These are phyloP conservation scores for Pittosporum tobira DNA, from an alignment of 129 eudicot genomes.

Conservation along the genomic window DNA sequence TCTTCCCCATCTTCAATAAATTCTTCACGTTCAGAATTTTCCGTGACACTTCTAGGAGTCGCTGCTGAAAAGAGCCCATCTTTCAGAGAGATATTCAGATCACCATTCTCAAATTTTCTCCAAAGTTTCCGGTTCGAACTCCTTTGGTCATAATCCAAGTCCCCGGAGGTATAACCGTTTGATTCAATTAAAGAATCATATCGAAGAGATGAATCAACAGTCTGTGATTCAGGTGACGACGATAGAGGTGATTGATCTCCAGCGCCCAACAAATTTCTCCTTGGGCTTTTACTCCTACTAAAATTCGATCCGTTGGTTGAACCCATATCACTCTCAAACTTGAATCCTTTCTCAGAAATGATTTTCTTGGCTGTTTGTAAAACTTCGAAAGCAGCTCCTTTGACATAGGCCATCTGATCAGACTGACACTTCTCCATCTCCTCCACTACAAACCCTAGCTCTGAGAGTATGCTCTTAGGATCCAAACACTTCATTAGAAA, in stretches of 20 bases:
- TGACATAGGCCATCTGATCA: conserved; percentile 81
- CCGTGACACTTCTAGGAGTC: conserved; percentile 27
- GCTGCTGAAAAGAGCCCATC: conserved; percentile 46
- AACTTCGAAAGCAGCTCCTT: conserved; percentile 83
- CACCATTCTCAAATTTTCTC: conserved; percentile 42
- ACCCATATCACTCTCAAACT: conserved; percentile 22
- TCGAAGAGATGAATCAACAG: conserved; percentile 50
- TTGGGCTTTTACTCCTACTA: conserved; percentile 24
- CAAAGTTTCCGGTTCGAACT: conserved; percentile 61
- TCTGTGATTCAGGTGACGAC: conserved; percentile 70
- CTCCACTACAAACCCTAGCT: conserved; percentile 50
- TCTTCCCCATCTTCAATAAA: conserved; percentile 23
- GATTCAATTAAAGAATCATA: conserved; percentile 40
- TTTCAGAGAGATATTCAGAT: conserved; percentile 46
- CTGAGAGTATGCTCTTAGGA: conserved; percentile 61
- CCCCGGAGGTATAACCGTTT: conserved; percentile 24
- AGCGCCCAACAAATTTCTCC: conserved; percentile 23
- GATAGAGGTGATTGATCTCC: conserved; percentile 44
- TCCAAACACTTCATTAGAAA: conserved; percentile 78
- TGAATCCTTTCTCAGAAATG: conserved; percentile 35
- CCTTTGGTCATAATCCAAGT: conserved; percentile 18
- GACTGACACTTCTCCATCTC: conserved; percentile 74
- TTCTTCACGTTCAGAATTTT: conserved; percentile 30
- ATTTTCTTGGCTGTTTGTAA: conserved; percentile 66
- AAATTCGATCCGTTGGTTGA: conserved; percentile 42